Conservation (phyloP, 768 basidiomycete species). For the Mycena crocata region DNA sequence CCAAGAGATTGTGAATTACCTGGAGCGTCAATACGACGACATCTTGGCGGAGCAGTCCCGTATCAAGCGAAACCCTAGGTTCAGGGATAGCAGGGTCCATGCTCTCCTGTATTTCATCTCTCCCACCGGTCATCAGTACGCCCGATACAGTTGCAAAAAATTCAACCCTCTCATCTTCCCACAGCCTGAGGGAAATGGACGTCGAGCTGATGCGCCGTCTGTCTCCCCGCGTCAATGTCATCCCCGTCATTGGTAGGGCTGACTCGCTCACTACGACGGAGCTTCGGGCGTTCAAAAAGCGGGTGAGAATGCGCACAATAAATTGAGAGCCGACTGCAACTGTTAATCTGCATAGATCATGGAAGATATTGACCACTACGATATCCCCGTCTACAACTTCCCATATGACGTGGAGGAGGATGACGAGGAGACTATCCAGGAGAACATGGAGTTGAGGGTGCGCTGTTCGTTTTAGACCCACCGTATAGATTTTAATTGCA, state of each 20-base stretch:
- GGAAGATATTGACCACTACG: slow-evolving; percentile 93
- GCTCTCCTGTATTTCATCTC: slow-evolving; percentile 92
- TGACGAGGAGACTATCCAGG: slow-evolving; percentile 90
- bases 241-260: slow-evolving; percentile 90
- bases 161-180: slow-evolving; percentile 6
- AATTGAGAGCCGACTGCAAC: slow-evolving; percentile 9
- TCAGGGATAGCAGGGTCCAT: slow-evolving; percentile 91
- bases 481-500: not conserved
- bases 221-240: slow-evolving; percentile 92
- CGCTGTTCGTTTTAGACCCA: slow-evolving; percentile 36
- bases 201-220: slow-evolving; percentile 92
- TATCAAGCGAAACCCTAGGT: slow-evolving; percentile 93
- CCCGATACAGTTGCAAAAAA: slow-evolving; percentile 27
- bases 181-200: slow-evolving; percentile 87
- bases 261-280: slow-evolving; percentile 89
- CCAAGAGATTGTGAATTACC: slow-evolving; percentile 86
- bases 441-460: slow-evolving; percentile 89
- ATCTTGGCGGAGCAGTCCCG: slow-evolving; percentile 89
- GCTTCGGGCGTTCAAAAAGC: slow-evolving; percentile 85
- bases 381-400: slow-evolving; percentile 94
- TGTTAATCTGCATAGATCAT: slow-evolving; percentile 66
- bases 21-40: slow-evolving; percentile 94
- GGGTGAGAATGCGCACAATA: slow-evolving; percentile 53
- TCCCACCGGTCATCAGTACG: slow-evolving; percentile 87
- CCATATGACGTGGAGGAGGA: slow-evolving; percentile 95